Evolutionary conservation across 1,284 basidiomycete species (phyloP).

Genomic region (Ganoderma lingzhi): DNA sequence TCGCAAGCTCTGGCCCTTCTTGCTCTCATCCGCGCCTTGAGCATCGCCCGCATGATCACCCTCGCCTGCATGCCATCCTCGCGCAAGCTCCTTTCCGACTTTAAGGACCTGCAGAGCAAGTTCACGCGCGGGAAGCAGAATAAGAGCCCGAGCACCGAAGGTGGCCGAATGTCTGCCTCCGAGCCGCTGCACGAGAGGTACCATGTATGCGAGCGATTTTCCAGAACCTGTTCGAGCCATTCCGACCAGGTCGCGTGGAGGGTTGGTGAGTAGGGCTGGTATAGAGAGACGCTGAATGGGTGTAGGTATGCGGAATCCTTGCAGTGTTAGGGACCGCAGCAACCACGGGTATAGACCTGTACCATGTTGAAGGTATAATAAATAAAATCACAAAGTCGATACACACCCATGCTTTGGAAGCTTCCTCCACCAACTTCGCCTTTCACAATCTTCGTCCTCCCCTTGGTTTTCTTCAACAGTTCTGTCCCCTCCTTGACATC

Average conservation of each 20-base stretch:
- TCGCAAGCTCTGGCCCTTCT: constrained; percentile 75
- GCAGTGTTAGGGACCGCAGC: constrained; percentile 87
- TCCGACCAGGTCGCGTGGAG: constrained; percentile 94
- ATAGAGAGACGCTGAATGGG: constrained; percentile 96
- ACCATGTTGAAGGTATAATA: constrained; percentile 3
- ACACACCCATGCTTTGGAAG: constrained; percentile 88
- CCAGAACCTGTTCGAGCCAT: constrained; percentile 99
- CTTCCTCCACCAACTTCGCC: constrained; percentile 85
- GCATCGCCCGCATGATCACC: constrained; percentile 74
- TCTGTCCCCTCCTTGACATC: constrained; percentile 76
- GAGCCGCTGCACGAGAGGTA: constrained; percentile 91
- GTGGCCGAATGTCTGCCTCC: constrained; percentile 82
- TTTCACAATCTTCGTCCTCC: constrained; percentile 61
- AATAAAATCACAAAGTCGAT: constrained; percentile 10
- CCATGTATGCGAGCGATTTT: constrained; percentile 96
- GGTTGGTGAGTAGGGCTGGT: constrained; percentile 84
- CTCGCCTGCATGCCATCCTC: constrained; percentile 74
- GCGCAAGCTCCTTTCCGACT: constrained; percentile 92
- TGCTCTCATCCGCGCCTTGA: constrained; percentile 59
- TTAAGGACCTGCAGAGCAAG: constrained; percentile 93
- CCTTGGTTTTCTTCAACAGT: constrained; percentile 74
- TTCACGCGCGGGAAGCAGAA: constrained; percentile 94
- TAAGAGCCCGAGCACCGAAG: constrained; percentile 89
- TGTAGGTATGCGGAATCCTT: constrained; percentile 95
- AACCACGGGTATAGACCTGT: constrained; percentile 88